phyloP scores from a whole-genome alignment of 306 rosid species.

The Lathyrus aphaca region DNA sequence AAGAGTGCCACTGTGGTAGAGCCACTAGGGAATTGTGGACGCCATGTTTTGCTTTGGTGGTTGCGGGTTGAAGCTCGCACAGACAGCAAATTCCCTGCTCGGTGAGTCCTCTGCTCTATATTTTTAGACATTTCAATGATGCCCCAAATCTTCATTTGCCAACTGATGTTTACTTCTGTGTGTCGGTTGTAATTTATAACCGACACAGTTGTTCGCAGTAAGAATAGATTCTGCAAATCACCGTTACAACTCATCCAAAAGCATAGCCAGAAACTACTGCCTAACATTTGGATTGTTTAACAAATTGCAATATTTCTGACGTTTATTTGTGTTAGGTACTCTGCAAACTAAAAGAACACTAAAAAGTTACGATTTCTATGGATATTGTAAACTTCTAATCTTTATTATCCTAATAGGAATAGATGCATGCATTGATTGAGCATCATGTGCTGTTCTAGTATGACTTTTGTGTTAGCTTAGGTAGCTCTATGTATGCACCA shows the following conservation, averaged over 20 bases:
- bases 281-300: conserved; percentile 12
- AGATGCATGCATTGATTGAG: conserved; percentile 32
- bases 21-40: conserved; percentile 96
- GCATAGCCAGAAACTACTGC: background rate
- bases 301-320: conserved; percentile 19
- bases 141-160: conserved; percentile 12
- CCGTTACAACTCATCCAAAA: background rate
- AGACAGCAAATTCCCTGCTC: conserved; percentile 95
- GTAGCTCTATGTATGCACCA: conserved; percentile 20
- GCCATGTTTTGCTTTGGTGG: conserved; percentile 95
- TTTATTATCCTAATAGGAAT: conserved; percentile 31
- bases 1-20: conserved; percentile 79
- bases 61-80: conserved; percentile 97
- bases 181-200: background rate
- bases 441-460: conserved; percentile 18
- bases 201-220: background rate
- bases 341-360: background rate
- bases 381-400: conserved; percentile 4
- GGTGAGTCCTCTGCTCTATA: conserved; percentile 54
- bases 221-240: background rate
- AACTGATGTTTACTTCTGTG: background rate
- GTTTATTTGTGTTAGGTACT: conserved; percentile 4
- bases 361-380: background rate
- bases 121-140: background rate
- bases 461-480: conserved; percentile 31